Evolutionary conservation across 2,329 filamentous ascomycete genomes (phyloP).

Genomic region (Pseudofabraea citricarpa): DNA sequence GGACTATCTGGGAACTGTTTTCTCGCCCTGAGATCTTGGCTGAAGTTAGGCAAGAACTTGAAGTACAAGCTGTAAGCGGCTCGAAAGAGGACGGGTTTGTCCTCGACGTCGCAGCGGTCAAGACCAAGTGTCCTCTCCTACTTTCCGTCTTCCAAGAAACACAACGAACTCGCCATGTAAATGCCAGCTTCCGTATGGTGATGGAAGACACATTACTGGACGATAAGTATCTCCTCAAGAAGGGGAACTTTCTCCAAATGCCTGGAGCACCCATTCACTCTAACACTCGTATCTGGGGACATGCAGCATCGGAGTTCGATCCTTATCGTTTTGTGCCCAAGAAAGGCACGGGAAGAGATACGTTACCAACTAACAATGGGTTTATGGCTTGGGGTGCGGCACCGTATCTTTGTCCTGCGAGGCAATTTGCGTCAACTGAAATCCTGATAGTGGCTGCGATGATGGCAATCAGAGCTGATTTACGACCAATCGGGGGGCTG

Average conservation of each 20-base stretch:
- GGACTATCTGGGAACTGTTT: neutral
- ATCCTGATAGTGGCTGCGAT: neutral
- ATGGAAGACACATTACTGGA: conserved; percentile 1
- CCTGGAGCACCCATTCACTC: neutral
- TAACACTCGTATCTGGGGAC: neutral
- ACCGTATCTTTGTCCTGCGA: neutral
- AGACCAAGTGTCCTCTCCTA: conserved; percentile 1
- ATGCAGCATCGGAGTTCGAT: neutral
- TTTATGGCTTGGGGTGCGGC: neutral
- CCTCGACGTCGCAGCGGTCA: neutral
- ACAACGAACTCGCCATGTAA: neutral
- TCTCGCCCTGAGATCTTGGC: neutral
- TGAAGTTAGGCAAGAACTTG: neutral
- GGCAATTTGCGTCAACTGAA: neutral
- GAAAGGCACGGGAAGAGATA: neutral
- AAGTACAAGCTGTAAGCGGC: neutral
- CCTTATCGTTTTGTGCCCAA: neutral
- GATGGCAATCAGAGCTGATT: neutral
- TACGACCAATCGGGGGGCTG: neutral
- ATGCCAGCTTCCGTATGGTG: neutral
- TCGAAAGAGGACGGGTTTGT: neutral
- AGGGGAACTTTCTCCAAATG: neutral
- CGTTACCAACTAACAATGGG: too few relatives aligned
- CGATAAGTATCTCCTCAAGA: conserved; percentile 2
- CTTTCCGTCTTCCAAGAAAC: neutral